Evolutionary conservation across 2,329 filamentous ascomycete genomes (phyloP), one percentile per base, ranked within the genome.

Genomic region (Microdochium nivale): DNA sequence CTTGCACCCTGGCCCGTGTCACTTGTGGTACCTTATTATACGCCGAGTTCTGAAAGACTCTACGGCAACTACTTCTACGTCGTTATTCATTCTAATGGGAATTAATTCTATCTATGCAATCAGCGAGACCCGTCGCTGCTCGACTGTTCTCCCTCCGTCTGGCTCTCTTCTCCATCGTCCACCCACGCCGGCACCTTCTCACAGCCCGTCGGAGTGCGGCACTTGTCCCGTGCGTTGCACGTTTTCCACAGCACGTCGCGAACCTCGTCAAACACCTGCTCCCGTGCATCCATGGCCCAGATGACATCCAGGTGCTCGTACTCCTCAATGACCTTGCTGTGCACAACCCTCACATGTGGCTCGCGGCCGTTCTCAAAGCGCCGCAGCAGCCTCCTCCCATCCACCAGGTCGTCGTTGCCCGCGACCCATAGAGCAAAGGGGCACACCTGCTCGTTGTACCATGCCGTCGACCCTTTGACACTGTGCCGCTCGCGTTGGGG

Each of bases 261-360:
- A 0, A 96, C 73, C 69, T 95, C 91, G 52, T 74, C 77, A 4
- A 91, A 94, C 1, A 96, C 88, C 65, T 92, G 81, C 48, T 92
- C 84, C 16, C 90, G 81, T 0, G 84, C 83, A 62, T 96, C 90
- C 76, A 96, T 89, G 0, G 91, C 90, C 92, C 92, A 96, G 35
- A 97, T 83, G 1, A 96, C 89, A 69, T 96, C 92, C 3, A 97
- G 77, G 68, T 97, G 92, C 70, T 96, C 92, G 65, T 96, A 95
- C 47, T 86, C 88, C 2, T 88, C 83, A 44, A 96, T 87, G 23
- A 95, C 74, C 64, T 89, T 95, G 56, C 80, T 79, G 68, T 96
- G 88, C 3, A 96, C 88, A 4, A 96, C 71, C 37, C 79, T 74
- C 9, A 95, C 89, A 62, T 89, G 76, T 1, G 92, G 92, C 67